Base-by-base conservation (phyloP, 1,284 basidiomycete species). In the Ustilago lituana region DNA sequence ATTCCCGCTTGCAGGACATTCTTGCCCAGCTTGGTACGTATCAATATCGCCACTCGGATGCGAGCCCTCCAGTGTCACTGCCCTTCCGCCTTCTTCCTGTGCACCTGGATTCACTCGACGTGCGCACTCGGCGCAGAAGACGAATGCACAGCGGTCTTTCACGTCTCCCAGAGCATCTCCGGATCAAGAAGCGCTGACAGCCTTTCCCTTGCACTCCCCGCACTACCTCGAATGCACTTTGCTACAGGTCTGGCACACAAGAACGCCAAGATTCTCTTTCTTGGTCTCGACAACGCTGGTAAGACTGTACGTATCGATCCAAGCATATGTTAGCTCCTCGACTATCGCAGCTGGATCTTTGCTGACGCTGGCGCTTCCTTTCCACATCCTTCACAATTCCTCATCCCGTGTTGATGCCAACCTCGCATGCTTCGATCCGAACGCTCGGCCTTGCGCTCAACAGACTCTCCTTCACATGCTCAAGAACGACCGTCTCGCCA, bases 401-500 rank as follows among this genome's bases (percentile, higher is more conserved):
- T n/a, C n/a, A n/a, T n/a, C n/a, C n/a, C n/a, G n/a, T n/a, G n/a
- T n/a, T n/a, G n/a, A n/a, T n/a, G n/a, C n/a, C n/a, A n/a, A 19
- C 23, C 26, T 19, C 17, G 6, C 4, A 27, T 26, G 19, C 27
- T 8, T 19, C 33, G 19, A 5, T n/a, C 11, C 14, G 15, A 1
- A 31, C n/a, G 11, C 2, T n/a, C 26, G n/a, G n/a, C n/a, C 22
- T 17, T 17, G 33, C 15, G 8, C 10, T 3, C 51, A 35, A 61
- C 80, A 98, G 94, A 98, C 96, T 36, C 88, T 98, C 49, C 85
- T 98, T 76, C 96, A 99, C 85, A 98, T 98, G 96, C 87, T 99
- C 82, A 99, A 99, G 88, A 99, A 98, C 82, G 96, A 98, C 86
- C 89, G 96, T 77, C 88, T 98, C 63, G 96, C 96, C 23, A 96